A percentile compares a stretch with the other conserved stretches of the same genome.
phyloP scores from a whole-genome alignment of 2,329 filamentous ascomycete genomes.

The Diatrype stigma region DNA sequence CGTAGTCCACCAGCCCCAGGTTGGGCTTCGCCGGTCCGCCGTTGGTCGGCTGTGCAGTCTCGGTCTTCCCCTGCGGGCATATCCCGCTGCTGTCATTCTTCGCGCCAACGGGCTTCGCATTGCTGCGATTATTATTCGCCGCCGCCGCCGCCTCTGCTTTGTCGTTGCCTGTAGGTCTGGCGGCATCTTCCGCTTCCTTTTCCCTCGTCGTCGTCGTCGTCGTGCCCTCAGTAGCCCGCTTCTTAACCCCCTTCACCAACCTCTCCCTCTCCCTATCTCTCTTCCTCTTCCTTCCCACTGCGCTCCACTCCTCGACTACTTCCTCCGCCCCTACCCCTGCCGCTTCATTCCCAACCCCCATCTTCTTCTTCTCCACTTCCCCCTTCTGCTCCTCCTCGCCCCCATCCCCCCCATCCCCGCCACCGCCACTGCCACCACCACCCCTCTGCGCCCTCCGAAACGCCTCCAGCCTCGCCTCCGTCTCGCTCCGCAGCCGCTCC shows the following conservation, averaged over 20 bases:
- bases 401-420: constrained; percentile 17
- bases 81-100: too few species aligned
- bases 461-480: constrained; percentile 49
- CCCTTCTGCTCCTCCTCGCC: constrained; percentile 31
- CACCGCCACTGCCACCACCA: constrained; percentile 10
- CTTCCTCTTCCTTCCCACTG: constrained; percentile 34
- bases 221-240: constrained; percentile 32
- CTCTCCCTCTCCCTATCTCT: constrained; percentile 29
- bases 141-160: too few species aligned
- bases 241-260: constrained; percentile 27
- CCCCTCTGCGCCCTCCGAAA: constrained; percentile 50
- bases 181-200: constrained; percentile 1
- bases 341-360: constrained; percentile 10
- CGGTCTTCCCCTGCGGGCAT: too few species aligned
- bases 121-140: too few species aligned
- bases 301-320: constrained; percentile 30
- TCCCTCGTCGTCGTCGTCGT: constrained; percentile 25
- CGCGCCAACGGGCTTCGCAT: too few species aligned
- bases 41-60: constrained; percentile 6
- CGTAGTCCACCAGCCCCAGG: constrained; percentile 50
- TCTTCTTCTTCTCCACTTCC: constrained; percentile 14
- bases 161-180: not conserved
- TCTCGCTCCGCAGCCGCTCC: constrained; percentile 49
- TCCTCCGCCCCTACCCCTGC: constrained; percentile 18
- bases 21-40: constrained; percentile 20